A percentile compares a stretch with the other conserved stretches of the same genome.
Conservation (phyloP, 192 early-diverging fungal species). For the Backusella psychrophila region DNA sequence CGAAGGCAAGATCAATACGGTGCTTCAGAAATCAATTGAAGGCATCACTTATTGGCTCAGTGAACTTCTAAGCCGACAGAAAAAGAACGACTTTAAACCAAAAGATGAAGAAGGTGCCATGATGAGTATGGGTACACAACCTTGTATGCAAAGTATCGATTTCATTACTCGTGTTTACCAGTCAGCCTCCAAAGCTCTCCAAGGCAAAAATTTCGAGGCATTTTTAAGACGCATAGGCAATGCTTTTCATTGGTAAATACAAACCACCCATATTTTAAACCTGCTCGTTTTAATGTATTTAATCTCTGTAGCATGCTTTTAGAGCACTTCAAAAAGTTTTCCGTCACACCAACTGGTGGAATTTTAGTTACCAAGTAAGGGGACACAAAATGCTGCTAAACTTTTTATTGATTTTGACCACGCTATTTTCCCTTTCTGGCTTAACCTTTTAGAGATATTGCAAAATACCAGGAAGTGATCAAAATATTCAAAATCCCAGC, state of each 20-base stretch:
- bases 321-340: conserved; percentile 91
- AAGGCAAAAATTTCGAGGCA: conserved; percentile 73
- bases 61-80: conserved; percentile 71
- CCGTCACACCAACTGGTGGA: conserved; percentile 83
- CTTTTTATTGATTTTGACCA: not conserved
- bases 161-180: conserved; percentile 68
- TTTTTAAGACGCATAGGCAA: conserved; percentile 81
- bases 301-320: conserved; percentile 65
- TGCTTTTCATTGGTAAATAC: conserved; percentile 71
- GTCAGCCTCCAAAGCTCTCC: conserved; percentile 58
- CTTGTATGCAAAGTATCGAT: conserved; percentile 78
- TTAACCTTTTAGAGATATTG: conserved; percentile 68
- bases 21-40: conserved; percentile 73
- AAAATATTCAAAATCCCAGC: conserved; percentile 67
- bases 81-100: conserved; percentile 87
- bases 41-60: conserved; percentile 73
- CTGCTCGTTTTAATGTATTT: not conserved
- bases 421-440: not conserved
- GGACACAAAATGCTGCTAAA: not conserved
- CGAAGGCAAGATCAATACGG: conserved; percentile 77
- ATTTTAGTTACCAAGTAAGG: conserved; percentile 82
- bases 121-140: conserved; percentile 70
- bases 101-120: conserved; percentile 82
- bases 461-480: conserved; percentile 90
- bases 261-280: conserved; percentile 3